Base-by-base conservation (phyloP, 352 stramenopile genomes). In the Phytophthora colocasiae region DNA sequence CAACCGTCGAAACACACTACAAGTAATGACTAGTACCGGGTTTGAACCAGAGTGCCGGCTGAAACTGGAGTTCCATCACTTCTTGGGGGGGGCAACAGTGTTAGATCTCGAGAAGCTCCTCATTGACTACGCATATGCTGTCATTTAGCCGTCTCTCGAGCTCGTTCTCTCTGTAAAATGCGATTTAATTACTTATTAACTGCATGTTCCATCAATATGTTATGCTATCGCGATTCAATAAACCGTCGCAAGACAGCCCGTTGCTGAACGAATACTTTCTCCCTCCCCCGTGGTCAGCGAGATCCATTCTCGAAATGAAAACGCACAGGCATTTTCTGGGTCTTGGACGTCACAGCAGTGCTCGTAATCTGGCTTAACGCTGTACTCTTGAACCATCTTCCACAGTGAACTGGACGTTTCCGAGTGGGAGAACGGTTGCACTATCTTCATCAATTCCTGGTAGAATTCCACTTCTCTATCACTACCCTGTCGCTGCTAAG, bases 401-500 rank as follows among this genome's bases (percentile, higher is more conserved):
- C 14, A 12, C 34, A 40, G 8, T 6, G 34, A 40, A 40, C 8
- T 12, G 14, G 34, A 12, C 34, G 10, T 1, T 8, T 40, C 34
- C 6, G 34, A 40, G 10, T 5, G 34, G 15, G 14, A 22, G 22
- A n/a, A 40, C 34, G 9, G 34, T 11, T 40, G 34, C 14, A 40
- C 34, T 12, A n/a, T 40, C 15, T 40, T 40, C 34, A 9, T 11
- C 2, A 40, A 5, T 9, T 40, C 6, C 34, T 40, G 40, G 34
- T 44, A 52, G 15, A 55, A 65, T 12, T 51, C 53, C 22, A 54
- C 51, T 29, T 48, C 44, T 14, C n/a, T 40, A 27, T 45, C 24
- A 22, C 41, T 45, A 32, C 19, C 31, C 7, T 19, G 12, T 4
- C 8, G 26, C 36, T 45, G 59, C 4, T 29, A 12, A 27, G 55